Evolutionary conservation across 805 yeast genomes (phyloP).

Genomic region (Vanderwaltozyma polyspora): DNA sequence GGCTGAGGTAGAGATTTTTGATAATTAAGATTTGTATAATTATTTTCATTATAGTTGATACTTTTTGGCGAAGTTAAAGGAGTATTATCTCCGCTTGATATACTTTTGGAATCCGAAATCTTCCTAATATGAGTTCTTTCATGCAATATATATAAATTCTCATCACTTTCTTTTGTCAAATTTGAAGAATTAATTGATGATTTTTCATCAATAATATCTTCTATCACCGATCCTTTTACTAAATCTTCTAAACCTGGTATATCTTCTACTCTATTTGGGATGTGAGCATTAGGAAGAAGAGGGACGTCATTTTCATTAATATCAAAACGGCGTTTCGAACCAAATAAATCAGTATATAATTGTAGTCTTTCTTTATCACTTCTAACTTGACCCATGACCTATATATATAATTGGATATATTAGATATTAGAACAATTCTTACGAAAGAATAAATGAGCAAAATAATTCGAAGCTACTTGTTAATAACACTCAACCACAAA

Average conservation of each 20-base stretch:
- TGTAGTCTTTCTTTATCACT: neutral
- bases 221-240: conserved; percentile 12
- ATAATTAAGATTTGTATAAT: neutral
- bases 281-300: no score
- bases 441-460: no score
- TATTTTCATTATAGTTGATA: neutral
- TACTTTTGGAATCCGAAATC: conserved; percentile 23
- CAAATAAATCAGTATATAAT: conserved; percentile 1
- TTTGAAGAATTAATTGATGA: neutral
- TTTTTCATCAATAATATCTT: conserved; percentile 5
- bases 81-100: conserved; percentile 19
- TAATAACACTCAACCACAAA: neutral
- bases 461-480: no score
- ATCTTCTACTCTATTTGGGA: conserved; percentile 18
- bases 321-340: neutral
- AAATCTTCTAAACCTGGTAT: conserved; percentile 13
- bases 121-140: conserved; percentile 16
- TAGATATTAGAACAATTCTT: no score
- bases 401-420: no score
- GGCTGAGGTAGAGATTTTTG: neutral
- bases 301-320: conserved; percentile 2
- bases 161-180: neutral
- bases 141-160: conserved; percentile 10
- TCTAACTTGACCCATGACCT: neutral
- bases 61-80: conserved; percentile 17